These are phyloP conservation scores for Themeda triandra DNA, from an alignment of 176 grass and related monocot species.

Conservation along the genomic window DNA sequence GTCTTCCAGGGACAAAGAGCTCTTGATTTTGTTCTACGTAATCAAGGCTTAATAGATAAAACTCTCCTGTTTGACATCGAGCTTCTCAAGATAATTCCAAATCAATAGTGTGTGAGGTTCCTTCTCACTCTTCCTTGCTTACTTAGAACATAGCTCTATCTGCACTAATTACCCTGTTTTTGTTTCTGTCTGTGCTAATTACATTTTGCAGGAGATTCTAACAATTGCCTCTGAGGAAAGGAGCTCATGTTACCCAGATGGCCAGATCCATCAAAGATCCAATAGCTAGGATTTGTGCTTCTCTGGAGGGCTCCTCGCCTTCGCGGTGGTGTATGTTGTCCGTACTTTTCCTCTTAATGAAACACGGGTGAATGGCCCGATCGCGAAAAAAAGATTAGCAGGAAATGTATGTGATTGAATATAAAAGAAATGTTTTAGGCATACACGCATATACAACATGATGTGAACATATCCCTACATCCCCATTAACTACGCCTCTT, in stretches of 20 bases:
- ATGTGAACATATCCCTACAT: neutral
- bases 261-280: neutral
- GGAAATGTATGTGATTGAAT: neutral
- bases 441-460: neutral
- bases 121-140: neutral
- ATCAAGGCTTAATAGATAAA: slow-evolving; percentile 96
- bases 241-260: neutral
- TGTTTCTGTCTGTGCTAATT: too few relatives aligned
- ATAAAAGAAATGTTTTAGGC: neutral
- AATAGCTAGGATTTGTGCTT: too few relatives aligned
- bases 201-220: slow-evolving; percentile 6
- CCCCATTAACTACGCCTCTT: neutral
- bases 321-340: too few relatives aligned
- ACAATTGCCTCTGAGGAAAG: neutral
- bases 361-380: too few relatives aligned
- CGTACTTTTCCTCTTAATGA: too few relatives aligned
- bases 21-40: slow-evolving; percentile 87
- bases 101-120: slow-evolving; percentile 35
- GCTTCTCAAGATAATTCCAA: slow-evolving; percentile 77
- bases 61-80: slow-evolving; percentile 97
- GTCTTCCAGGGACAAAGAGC: slow-evolving; percentile 84
- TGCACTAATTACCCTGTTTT: neutral
- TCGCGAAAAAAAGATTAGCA: too few relatives aligned
- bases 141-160: neutral
- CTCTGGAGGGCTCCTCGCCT: too few relatives aligned